Evolutionary conservation across 306 rosid genomes (phyloP), one percentile per base, ranked within the genome.

Genomic region (Rosa chinensis): DNA sequence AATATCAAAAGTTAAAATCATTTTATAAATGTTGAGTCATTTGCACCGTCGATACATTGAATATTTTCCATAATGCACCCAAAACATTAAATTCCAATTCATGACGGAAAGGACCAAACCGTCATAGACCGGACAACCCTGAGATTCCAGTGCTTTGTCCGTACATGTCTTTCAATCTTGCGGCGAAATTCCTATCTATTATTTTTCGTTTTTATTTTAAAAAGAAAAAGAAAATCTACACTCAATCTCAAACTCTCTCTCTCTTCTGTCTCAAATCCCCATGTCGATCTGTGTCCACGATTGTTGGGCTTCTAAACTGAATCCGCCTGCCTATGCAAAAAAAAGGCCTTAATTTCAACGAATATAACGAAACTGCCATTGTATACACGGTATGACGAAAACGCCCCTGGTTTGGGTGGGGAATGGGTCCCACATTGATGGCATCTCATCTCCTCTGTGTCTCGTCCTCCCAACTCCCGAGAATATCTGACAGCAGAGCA

Each of bases 231-330:
- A 47, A 47, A 25, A 25, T 23, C 1, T 9, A 32, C 70, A 61
- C 20, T 76, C 39, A 76, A 58, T 49, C 63, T 47, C 20, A 62
- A 47, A 32, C 70, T 7, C 56, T 42, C 72, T 11, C 17, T 8
- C 70, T n/a, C 70, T 39, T 77, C 85, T 16, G 88, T 82, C 72
- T 80, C 93, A 79, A 84, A 89, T 87, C 87, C 93, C 89, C 42
- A 86, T 82, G 89, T 79, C 79, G 93, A 87, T 87, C 66, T 84
- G 80, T 73, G 84, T 80, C 90, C 88, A 84, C 84, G 86, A 87
- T 84, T 89, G 85, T 80, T 81, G 85, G 84, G 83, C 75, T 82
- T 50, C 80, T 14, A 42, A 55, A 67, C 59, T 39, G 50, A 49
- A 69, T 59, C 21, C n/a, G 20, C 9, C 42, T 13, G 56, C 72